A percentile compares a stretch with the other conserved stretches of the same genome.
Conservation (phyloP, 495 filamentous ascomycete species). For the Daldinia grandis region DNA sequence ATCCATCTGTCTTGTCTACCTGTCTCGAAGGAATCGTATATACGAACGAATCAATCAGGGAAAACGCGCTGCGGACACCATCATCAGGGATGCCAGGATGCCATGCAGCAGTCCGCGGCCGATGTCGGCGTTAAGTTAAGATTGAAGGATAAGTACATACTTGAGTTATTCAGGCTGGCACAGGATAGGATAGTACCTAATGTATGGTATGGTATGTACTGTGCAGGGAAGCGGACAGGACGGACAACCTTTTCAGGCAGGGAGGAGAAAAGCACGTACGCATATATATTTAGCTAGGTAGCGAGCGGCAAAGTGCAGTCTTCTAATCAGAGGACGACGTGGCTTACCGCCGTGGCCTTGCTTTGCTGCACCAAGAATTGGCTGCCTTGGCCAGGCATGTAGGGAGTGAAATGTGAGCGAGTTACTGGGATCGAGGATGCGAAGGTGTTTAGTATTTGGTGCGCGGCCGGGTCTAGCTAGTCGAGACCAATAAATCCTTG, state of each 20-base stretch:
- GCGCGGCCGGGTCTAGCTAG: background rate
- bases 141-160: constrained; percentile 12
- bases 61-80: background rate
- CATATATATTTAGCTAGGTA: constrained; percentile 1
- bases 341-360: constrained; percentile 21
- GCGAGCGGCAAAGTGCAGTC: constrained; percentile 19
- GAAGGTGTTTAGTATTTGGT: background rate
- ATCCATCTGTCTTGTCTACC: background rate
- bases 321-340: constrained; percentile 24
- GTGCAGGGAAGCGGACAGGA: background rate
- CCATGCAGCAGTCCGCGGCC: constrained; percentile 24
- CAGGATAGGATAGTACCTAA: background rate
- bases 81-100: background rate
- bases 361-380: constrained; percentile 10
- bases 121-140: background rate
- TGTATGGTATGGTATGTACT: background rate
- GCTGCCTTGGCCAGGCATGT: background rate
- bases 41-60: background rate
- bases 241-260: background rate
- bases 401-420: background rate
- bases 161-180: background rate
- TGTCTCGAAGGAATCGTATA: background rate
- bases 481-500: constrained; percentile 5
- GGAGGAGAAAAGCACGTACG: background rate
- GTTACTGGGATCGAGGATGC: background rate